Conservation (phyloP, 2,329 filamentous ascomycete species). For the Penicillium aurantiogriseum region DNA sequence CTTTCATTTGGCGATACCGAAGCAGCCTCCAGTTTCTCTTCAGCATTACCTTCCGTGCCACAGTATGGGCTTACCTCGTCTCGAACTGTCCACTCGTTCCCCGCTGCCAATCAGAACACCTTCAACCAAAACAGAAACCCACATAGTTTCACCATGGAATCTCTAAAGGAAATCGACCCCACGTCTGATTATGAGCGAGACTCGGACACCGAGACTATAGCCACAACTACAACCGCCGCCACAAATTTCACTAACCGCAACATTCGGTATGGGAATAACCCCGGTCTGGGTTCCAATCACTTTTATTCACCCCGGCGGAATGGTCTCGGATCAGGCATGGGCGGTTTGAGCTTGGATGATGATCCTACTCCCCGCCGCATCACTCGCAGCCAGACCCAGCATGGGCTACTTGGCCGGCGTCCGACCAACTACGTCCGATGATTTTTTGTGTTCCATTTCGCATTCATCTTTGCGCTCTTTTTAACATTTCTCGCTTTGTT, state of each 20-base stretch:
- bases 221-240: slow-evolving; percentile 32
- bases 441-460: neutral
- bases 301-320: slow-evolving; percentile 32
- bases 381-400: slow-evolving; percentile 37
- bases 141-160: slow-evolving; percentile 35
- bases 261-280: slow-evolving; percentile 35
- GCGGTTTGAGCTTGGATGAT: slow-evolving; percentile 37
- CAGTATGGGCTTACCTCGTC: slow-evolving; percentile 25
- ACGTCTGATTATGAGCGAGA: slow-evolving; percentile 35
- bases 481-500: neutral
- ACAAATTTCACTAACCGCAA: slow-evolving; percentile 38
- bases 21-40: slow-evolving; percentile 28
- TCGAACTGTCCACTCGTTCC: slow-evolving; percentile 19
- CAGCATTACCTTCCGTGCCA: slow-evolving; percentile 23
- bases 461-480: neutral
- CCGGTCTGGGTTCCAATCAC: slow-evolving; percentile 15
- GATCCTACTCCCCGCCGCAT: slow-evolving; percentile 31
- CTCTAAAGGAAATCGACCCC: slow-evolving; percentile 33
- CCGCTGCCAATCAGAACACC: neutral
- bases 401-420: slow-evolving; percentile 19
- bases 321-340: slow-evolving; percentile 35
- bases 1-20: slow-evolving; percentile 34
- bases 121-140: slow-evolving; percentile 18
- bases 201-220: slow-evolving; percentile 39
- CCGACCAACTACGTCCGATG: slow-evolving; percentile 19